Conservation (phyloP, 495 filamentous ascomycete genomes). For the Endocarpon pusillum region DNA sequence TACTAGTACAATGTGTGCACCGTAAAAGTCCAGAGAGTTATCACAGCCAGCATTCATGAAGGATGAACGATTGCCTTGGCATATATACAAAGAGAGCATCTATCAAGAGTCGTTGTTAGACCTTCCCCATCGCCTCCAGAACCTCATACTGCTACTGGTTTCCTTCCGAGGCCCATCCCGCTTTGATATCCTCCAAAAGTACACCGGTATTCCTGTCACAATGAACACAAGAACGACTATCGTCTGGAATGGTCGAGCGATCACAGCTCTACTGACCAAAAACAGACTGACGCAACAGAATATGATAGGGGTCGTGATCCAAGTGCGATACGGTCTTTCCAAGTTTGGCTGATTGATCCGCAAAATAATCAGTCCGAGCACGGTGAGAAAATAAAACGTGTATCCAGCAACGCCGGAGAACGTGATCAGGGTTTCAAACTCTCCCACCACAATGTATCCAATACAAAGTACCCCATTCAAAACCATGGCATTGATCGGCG, state of each 20-base stretch:
- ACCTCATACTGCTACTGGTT: background rate
- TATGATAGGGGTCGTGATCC: slow-evolving; percentile 92
- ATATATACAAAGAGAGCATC: too few relatives aligned
- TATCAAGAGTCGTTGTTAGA: too few relatives aligned
- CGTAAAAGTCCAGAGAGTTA: too few relatives aligned
- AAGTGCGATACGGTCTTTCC: slow-evolving; percentile 80
- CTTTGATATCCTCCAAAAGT: slow-evolving; percentile 64
- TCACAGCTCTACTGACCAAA: slow-evolving; percentile 68
- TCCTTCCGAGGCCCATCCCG: slow-evolving; percentile 18
- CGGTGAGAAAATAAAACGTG: slow-evolving; percentile 90
- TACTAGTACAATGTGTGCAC: too few relatives aligned
- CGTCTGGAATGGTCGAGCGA: slow-evolving; percentile 80
- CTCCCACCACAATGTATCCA: slow-evolving; percentile 66
- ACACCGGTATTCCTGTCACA: slow-evolving; percentile 66
- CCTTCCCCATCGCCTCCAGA: slow-evolving; percentile 2
- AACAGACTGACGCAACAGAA: slow-evolving; percentile 98
- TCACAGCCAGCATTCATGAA: too few relatives aligned
- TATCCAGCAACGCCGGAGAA: slow-evolving; percentile 97
- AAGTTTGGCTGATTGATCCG: slow-evolving; percentile 75
- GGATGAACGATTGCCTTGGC: too few relatives aligned
- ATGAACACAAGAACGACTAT: slow-evolving; percentile 73
- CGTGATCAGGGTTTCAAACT: slow-evolving; percentile 79
- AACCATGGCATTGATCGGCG: slow-evolving; percentile 75
- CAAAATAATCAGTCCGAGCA: slow-evolving; percentile 81
- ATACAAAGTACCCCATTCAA: slow-evolving; percentile 60